Percentiles rank a stretch among this genome's conserved stretches.
Evolutionary conservation across 208 protist species (phyloP).

Genomic region (Wallacemonas rigidus): DNA sequence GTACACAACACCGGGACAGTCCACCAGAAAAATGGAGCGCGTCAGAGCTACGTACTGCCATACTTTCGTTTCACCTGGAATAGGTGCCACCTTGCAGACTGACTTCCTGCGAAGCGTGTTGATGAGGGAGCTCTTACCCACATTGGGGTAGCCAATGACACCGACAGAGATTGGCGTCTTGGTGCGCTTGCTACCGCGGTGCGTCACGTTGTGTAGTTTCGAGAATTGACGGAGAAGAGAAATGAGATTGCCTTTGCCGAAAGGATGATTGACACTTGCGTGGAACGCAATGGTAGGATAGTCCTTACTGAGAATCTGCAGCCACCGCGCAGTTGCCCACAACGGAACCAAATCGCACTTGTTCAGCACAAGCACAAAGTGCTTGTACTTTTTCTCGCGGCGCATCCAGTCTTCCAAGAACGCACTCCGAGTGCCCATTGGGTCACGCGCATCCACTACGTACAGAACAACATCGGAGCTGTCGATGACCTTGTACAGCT

Average conservation of each 20-base stretch:
- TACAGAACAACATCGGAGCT: constrained; percentile 99
- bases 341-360: constrained; percentile 99
- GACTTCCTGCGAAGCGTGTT: constrained; percentile 98
- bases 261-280: constrained; percentile 98
- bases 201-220: constrained; percentile 88
- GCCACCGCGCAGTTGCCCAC: constrained; percentile 97
- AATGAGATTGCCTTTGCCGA: constrained; percentile 99
- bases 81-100: constrained; percentile 99
- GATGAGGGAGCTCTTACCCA: constrained; percentile 99
- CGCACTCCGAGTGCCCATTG: constrained; percentile 97
- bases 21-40: constrained; percentile 98
- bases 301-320: constrained; percentile 97
- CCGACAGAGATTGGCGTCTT: constrained; percentile 92
- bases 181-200: constrained; percentile 83
- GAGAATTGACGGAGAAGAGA: constrained; percentile 98
- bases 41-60: constrained; percentile 99
- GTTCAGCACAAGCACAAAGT: constrained; percentile 99
- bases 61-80: constrained; percentile 99
- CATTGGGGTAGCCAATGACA: constrained; percentile 99
- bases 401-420: constrained; percentile 95
- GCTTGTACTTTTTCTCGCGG: constrained; percentile 98
- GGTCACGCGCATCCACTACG: constrained; percentile 98
- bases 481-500: constrained; percentile 99
- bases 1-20: constrained; percentile 99
- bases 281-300: constrained; percentile 99